Base-by-base conservation (phyloP, 225 moss, liverwort and hornwort species). In the Bryum argenteum region DNA sequence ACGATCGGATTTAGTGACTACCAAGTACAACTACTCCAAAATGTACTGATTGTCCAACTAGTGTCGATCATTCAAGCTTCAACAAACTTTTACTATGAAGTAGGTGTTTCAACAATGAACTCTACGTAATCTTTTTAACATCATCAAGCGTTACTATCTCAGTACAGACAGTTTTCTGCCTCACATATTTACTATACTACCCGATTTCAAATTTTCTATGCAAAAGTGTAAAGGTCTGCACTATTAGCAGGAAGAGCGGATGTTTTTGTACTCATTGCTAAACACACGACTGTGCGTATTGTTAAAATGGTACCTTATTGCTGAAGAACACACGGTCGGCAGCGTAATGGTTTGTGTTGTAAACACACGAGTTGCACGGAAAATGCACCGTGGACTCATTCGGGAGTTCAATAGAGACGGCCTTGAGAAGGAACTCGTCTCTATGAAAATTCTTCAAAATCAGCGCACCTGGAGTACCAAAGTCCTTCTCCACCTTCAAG, bases 401-500 rank as follows among this genome's bases (percentile, higher is more conserved):
- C 6, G 79, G 73, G 22, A 78, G 86, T 44, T 72, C 37, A 20
- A 90, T 63, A 61, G 84, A 79, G 68, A 90, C 61, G 44, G 81
- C 79, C 73, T 87, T 88, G 53, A 92, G 79, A 59, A 86, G 78
- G 71, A 92, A 90, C 81, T 88, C 92, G 70, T 87, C 88, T 38
- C 81, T 86, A 58, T 88, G 90, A 39, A 78, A 77, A 76, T 90
- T 93, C 64, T 75, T 88, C 54, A 93, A 75, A 33, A 85, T 81
- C 65, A 90, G 62, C 71, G 92, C 88, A 68, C 86, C 88, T 11
- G 92, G 90, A 57, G 72, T 63, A 10, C 90, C 90, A 45, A 93
- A 93, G 66, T 77, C 71, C 41, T 26, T 58, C 28, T 70, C 66
- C 63, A 93, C 81, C 22, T 53, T 79, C 75, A 90, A 77, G 38